Evolutionary conservation across 495 filamentous ascomycete species (phyloP).

Genomic region (Lepraria neglecta): DNA sequence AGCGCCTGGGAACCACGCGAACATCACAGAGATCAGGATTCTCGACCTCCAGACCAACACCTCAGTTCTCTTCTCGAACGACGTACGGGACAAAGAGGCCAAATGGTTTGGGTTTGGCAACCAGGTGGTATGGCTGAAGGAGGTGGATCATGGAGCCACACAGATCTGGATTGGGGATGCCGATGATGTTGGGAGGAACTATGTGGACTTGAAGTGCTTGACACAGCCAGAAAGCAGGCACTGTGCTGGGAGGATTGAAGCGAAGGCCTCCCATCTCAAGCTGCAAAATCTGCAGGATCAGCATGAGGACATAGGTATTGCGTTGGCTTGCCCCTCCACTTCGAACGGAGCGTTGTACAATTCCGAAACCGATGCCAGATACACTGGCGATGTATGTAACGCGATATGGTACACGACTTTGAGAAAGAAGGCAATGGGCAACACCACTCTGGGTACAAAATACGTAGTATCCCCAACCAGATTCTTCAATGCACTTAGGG

Average conservation of each 20-base stretch:
- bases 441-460: not conserved
- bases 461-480: constrained; percentile 14
- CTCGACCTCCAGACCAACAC: constrained; percentile 63
- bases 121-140: constrained; percentile 60
- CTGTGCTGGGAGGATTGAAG: constrained; percentile 45
- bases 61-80: constrained; percentile 57
- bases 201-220: constrained; percentile 23
- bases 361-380: constrained; percentile 43
- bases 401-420: constrained; percentile 62
- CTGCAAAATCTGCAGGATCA: constrained; percentile 53
- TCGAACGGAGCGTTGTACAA: constrained; percentile 52
- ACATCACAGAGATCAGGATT: constrained; percentile 63
- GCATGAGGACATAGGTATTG: constrained; percentile 59
- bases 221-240: constrained; percentile 29
- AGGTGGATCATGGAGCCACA: constrained; percentile 56
- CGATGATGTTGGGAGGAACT: constrained; percentile 45
- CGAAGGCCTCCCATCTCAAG: constrained; percentile 61
- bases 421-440: constrained; percentile 24
- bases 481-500: constrained; percentile 50
- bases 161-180: constrained; percentile 54
- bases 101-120: constrained; percentile 63
- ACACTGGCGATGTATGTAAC: constrained; percentile 45
- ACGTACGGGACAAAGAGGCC: constrained; percentile 56
- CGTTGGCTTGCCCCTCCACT: constrained; percentile 54
- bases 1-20: constrained; percentile 69